phyloP scores from a whole-genome alignment of 352 stramenopile genomes.

The Phytophthora cryptogea region DNA sequence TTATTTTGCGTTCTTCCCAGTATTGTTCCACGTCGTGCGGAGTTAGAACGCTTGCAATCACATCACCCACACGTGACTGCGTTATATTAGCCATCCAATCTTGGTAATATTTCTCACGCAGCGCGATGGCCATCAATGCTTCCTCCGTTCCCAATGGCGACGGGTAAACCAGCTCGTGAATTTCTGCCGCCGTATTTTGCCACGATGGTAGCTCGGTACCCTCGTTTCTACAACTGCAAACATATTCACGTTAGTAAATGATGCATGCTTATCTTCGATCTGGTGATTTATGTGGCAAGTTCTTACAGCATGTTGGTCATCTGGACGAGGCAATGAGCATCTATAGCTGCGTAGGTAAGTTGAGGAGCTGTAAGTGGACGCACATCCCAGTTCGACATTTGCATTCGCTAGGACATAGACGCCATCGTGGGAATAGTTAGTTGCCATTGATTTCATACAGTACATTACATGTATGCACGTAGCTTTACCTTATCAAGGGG shows the following conservation, averaged over 20 bases:
- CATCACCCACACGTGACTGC: constrained; percentile 1
- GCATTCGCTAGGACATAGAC: constrained; percentile 50
- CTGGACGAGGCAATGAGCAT: constrained; percentile 63
- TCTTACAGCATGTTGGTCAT: constrained; percentile 59
- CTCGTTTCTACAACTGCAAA: constrained; percentile 11
- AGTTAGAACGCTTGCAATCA: constrained; percentile 32
- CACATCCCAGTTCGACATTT: constrained; percentile 72
- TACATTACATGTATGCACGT: neutral
- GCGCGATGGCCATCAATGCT: constrained; percentile 25
- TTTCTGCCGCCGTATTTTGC: constrained; percentile 23
- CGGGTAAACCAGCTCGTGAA: constrained; percentile 30
- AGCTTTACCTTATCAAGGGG: constrained; percentile 63
- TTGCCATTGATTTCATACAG: neutral
- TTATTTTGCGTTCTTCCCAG: constrained; percentile 37
- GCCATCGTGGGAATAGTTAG: neutral
- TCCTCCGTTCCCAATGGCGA: constrained; percentile 30
- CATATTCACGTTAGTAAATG: constrained; percentile 3
- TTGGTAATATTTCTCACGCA: constrained; percentile 37
- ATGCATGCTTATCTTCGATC: neutral
- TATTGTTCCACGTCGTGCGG: constrained; percentile 35
- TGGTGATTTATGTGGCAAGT: neutral
- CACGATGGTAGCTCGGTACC: constrained; percentile 27
- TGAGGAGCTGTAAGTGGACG: constrained; percentile 57
- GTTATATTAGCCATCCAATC: constrained; percentile 30
- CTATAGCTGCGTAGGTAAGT: constrained; percentile 62